Evolutionary conservation across 225 moss, liverwort and hornwort genomes (phyloP).

Genomic region (Polytrichum commune): DNA sequence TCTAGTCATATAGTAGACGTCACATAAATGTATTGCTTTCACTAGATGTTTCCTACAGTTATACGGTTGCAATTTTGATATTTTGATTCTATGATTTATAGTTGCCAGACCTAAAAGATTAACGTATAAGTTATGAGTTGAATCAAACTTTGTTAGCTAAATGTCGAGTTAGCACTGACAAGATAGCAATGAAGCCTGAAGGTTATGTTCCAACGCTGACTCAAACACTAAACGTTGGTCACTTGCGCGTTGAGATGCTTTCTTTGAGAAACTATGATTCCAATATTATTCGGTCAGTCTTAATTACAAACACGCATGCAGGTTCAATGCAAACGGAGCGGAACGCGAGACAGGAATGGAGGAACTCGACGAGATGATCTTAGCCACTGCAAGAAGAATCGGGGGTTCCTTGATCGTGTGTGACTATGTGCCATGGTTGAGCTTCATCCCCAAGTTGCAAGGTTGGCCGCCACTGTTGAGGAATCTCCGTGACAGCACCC

Average conservation of each 20-base stretch:
- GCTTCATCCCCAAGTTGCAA: slow-evolving; percentile 25
- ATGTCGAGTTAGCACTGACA: too few species aligned
- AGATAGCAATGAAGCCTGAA: too few species aligned
- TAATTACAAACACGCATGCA: neutral
- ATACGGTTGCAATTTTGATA: too few species aligned
- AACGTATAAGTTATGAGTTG: too few species aligned
- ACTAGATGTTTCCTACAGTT: too few species aligned
- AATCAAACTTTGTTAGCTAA: too few species aligned
- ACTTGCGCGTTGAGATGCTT: neutral
- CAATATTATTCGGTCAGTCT: too few species aligned
- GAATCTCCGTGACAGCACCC: neutral
- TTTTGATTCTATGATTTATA: too few species aligned
- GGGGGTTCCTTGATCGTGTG: slow-evolving; percentile 10
- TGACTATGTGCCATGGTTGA: slow-evolving; percentile 29
- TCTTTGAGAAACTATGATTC: too few species aligned
- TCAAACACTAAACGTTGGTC: neutral
- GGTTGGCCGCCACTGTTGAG: slow-evolving; percentile 13
- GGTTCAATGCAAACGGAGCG: slow-evolving; percentile 9
- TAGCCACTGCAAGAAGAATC: neutral
- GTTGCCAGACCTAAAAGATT: too few species aligned
- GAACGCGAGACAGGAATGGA: neutral
- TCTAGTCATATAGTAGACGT: too few species aligned
- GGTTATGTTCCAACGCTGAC: neutral
- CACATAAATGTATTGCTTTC: too few species aligned
- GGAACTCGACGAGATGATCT: neutral